Base-by-base conservation (phyloP, 1,139 yeast species). In the Saccharomyces hybrid region DNA sequence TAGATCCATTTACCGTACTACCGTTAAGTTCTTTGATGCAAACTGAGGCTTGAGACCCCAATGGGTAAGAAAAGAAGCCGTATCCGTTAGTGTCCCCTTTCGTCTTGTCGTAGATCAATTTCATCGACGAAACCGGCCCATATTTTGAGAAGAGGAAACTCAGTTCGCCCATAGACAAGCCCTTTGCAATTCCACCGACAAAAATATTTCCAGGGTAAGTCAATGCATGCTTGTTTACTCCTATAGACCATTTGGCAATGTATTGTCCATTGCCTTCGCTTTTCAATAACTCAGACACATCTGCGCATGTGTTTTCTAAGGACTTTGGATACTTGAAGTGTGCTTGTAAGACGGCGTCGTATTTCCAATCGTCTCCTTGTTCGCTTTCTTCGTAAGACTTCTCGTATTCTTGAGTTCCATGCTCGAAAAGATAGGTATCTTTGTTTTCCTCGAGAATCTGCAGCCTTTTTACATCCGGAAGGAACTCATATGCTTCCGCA, bases 131-230 rank as follows among this genome's bases (percentile, higher is more conserved):
- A 11, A 79, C 69, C 3, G 73, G 71, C 20, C 83, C 83, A 60
- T 68, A 78, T 6, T 71, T 70, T 44, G 64, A 62, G 59, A 78
- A 78, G 2, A 76, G 63, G 6, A 72, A 69, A 41, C 63, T 63
- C 34, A 79, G 57, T 50, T 75, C 75, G 27, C 71, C 73, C 7
- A 73, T 64, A 4, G 71, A 75, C 59, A 77, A 76, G 64, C 61
- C 74, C 62, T 70, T 70, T 2, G 70, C 67, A 13, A 78, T 63
- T 2, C 83, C 80, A 57, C 83, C 77, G 31, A 84, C 77, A 64
- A 82, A 83, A 32, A 84, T 66, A 61, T 81, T 80, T 0, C 88
- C 88, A 1, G 90, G 89, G 59, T 83, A 84, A 25, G 84, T 79
- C 32, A 82, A 67, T 31, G 83, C 78, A 54, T 76, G 67, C 16